These are phyloP conservation scores for Roridomyces roridus DNA, from an alignment of 768 basidiomycete species.

Conservation along the genomic window DNA sequence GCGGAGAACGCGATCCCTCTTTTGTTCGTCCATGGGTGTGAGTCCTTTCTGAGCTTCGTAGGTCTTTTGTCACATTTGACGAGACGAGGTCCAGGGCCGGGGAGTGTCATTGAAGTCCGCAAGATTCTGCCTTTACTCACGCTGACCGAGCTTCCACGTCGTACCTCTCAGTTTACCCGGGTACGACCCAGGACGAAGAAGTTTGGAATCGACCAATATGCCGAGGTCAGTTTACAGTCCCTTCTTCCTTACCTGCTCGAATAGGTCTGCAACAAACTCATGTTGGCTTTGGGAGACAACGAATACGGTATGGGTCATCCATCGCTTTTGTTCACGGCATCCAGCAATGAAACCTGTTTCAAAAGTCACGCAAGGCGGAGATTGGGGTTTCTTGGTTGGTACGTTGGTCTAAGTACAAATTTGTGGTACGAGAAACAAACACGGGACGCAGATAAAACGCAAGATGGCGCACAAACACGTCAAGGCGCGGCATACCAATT, in stretches of 20 bases:
- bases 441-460: conserved; percentile 40
- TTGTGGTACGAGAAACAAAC: too few relatives aligned
- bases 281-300: neutral
- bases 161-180: conserved; percentile 53
- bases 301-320: conserved; percentile 12
- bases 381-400: conserved; percentile 49
- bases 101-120: conserved; percentile 46
- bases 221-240: conserved; percentile 35
- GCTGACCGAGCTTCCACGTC: conserved; percentile 51
- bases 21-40: neutral
- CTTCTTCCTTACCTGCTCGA: neutral
- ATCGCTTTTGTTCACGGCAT: neutral
- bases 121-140: conserved; percentile 52
- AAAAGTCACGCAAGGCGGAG: conserved; percentile 55
- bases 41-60: conserved; percentile 20
- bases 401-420: conserved; percentile 10
- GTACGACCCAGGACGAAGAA: conserved; percentile 47
- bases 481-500: conserved; percentile 56
- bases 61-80: too few relatives aligned
- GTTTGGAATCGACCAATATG: conserved; percentile 43
- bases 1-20: neutral
- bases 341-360: neutral
- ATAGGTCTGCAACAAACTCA: conserved; percentile 54
- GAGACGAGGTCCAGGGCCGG: conserved; percentile 45
- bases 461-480: conserved; percentile 39